These are phyloP conservation scores for Erythrobasidium hasegawianum DNA, from an alignment of 1,284 basidiomycete genomes.

Conservation along the genomic window DNA sequence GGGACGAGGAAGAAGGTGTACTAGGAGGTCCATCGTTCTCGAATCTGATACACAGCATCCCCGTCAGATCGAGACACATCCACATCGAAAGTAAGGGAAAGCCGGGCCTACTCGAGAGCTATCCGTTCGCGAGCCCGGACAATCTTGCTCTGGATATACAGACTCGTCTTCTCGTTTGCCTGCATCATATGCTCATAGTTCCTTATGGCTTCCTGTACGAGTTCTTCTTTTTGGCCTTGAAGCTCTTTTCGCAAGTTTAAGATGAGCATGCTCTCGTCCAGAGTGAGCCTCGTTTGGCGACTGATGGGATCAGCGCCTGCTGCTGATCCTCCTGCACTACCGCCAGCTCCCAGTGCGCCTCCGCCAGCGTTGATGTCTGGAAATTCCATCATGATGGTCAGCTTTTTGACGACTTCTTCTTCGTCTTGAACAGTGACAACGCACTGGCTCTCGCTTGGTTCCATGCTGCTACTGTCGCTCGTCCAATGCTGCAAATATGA, in stretches of 20 bases:
- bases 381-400: not conserved
- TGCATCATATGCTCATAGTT: conserved; percentile 91
- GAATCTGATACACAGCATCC: too few relatives aligned
- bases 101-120: conserved; percentile 64
- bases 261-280: conserved; percentile 93
- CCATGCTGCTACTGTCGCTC: conserved; percentile 84
- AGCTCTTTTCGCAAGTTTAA: conserved; percentile 72
- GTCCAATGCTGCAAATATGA: conserved; percentile 65
- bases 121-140: conserved; percentile 89
- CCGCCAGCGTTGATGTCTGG: conserved; percentile 28
- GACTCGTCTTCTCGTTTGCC: conserved; percentile 68
- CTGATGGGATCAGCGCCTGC: conserved; percentile 62
- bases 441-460: conserved; percentile 87
- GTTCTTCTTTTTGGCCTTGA: conserved; percentile 30
- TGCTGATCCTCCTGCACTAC: conserved; percentile 18
- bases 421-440: too few relatives aligned
- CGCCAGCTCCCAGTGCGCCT: conserved; percentile 23
- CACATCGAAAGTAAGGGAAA: too few relatives aligned
- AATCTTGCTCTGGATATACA: conserved; percentile 96
- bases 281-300: conserved; percentile 81
- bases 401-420: not conserved
- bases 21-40: too few relatives aligned
- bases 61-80: too few relatives aligned
- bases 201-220: conserved; percentile 68
- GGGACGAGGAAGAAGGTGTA: too few relatives aligned